Percentiles rank a stretch among this genome's conserved stretches.
phyloP scores from a whole-genome alignment of 345 rosid genomes.

The Salix dunnii region DNA sequence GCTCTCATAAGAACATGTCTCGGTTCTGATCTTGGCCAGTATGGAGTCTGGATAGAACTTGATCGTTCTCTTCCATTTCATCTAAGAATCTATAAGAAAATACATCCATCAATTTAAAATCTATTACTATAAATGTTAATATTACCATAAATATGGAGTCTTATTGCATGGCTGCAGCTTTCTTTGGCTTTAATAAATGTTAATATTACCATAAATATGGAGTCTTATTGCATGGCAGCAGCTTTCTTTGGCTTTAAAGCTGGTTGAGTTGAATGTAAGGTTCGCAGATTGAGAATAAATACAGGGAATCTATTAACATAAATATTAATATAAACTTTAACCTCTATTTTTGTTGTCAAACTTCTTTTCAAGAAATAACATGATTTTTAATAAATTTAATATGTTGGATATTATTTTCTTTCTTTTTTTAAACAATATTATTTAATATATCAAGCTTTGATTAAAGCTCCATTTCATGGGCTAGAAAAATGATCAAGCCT shows the following conservation, averaged over 20 bases:
- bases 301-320: no score
- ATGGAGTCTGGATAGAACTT: neutral
- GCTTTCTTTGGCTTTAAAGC: neutral
- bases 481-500: no score
- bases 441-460: no score
- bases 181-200: no score
- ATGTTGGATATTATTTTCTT: no score
- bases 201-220: no score
- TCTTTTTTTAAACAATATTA: no score
- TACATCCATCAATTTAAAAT: neutral
- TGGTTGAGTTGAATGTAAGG: neutral
- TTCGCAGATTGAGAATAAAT: neutral
- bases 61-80: neutral
- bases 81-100: neutral
- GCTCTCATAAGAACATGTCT: neutral
- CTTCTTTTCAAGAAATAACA: no score
- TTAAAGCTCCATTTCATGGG: no score
- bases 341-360: no score
- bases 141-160: neutral
- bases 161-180: neutral
- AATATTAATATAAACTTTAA: no score
- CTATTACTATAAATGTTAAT: neutral
- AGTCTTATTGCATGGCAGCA: neutral
- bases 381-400: no score
- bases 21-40: neutral